A percentile compares a stretch with the other conserved stretches of the same genome.
Conservation (phyloP, 2,329 filamentous ascomycete genomes). For the Stylonectria norvegica region DNA sequence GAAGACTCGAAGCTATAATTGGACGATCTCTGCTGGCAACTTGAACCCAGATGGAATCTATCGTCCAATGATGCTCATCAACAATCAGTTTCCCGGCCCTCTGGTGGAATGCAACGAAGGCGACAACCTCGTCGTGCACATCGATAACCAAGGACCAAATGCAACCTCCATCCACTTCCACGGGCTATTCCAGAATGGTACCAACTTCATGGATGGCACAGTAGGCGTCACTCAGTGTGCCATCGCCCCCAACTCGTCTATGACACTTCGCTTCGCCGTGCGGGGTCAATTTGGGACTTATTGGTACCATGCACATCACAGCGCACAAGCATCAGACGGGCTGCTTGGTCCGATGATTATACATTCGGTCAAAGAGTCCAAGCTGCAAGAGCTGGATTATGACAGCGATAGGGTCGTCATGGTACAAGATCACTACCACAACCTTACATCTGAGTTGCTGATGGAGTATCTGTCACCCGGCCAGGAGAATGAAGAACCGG, state of each 20-base stretch:
- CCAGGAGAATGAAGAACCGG: conserved; percentile 59
- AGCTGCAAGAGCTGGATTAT: conserved; percentile 28
- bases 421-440: conserved; percentile 72
- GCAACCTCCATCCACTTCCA: conserved; percentile 72
- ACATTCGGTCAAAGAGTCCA: conserved; percentile 49
- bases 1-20: conserved; percentile 55
- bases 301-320: conserved; percentile 65
- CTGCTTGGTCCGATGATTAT: conserved; percentile 64
- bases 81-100: conserved; percentile 71
- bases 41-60: conserved; percentile 60
- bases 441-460: conserved; percentile 47
- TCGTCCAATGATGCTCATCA: conserved; percentile 64
- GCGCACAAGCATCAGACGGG: conserved; percentile 64
- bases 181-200: conserved; percentile 73
- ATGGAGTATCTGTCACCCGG: conserved; percentile 53
- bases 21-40: conserved; percentile 55
- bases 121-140: conserved; percentile 66
- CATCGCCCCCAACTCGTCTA: conserved; percentile 59
- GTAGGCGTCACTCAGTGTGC: conserved; percentile 65
- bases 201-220: conserved; percentile 71
- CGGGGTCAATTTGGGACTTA: conserved; percentile 47
- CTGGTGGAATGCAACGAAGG: conserved; percentile 70
- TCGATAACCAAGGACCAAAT: conserved; percentile 65
- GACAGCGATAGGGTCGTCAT: conserved; percentile 58
- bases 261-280: conserved; percentile 68